These are phyloP conservation scores for Yarrowia sp. DNA, from an alignment of 805 yeast species.

Conservation along the genomic window DNA sequence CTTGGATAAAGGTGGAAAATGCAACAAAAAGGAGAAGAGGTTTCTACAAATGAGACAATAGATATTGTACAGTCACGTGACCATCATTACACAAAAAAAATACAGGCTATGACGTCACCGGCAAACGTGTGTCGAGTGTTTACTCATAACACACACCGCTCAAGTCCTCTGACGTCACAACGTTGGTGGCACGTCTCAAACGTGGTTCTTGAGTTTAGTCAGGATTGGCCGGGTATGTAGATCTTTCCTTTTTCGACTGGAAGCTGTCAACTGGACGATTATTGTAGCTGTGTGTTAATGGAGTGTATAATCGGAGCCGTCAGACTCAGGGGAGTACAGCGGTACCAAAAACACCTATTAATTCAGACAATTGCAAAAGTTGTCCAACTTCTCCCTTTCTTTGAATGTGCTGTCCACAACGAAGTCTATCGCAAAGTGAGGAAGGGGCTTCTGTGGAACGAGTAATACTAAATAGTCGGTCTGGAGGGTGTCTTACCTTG, in stretches of 20 bases:
- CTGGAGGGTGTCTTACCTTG: background rate
- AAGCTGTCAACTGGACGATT: too few species aligned
- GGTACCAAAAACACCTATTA: background rate
- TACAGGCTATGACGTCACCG: background rate
- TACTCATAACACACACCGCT: background rate
- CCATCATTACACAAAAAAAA: too few species aligned
- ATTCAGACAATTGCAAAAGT: background rate
- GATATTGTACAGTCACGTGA: too few species aligned
- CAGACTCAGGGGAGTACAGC: background rate
- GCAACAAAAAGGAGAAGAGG: background rate
- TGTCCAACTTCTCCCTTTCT: background rate
- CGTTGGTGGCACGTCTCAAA: constrained; percentile 17
- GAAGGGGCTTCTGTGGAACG: background rate
- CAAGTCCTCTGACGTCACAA: constrained; percentile 20
- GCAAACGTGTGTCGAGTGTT: background rate
- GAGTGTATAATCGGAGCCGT: background rate
- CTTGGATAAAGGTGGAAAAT: background rate
- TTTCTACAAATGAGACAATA: too few species aligned
- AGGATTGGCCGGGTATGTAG: constrained; percentile 12
- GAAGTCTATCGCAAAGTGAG: background rate
- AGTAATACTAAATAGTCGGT: background rate
- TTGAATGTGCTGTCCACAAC: constrained; percentile 10
- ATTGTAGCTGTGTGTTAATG: background rate
- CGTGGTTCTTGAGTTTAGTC: constrained; percentile 18
- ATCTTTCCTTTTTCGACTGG: background rate